Evolutionary conservation across 164 flowering plant genomes (phyloP).

Genomic region (Magnolia sinica): DNA sequence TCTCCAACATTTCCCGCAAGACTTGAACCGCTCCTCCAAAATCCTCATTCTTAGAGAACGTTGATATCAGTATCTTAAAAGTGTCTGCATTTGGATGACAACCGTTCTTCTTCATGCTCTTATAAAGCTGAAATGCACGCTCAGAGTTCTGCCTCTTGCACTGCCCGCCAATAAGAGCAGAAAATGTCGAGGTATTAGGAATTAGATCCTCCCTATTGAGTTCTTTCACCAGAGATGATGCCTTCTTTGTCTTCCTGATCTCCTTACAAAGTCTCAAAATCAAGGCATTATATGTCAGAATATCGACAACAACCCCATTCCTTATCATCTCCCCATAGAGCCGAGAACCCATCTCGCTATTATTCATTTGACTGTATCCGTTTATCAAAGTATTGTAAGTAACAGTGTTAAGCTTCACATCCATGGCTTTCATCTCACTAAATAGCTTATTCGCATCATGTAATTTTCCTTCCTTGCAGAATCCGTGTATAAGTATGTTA

Average conservation of each 20-base stretch:
- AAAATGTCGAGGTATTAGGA: slow-evolving; percentile 77
- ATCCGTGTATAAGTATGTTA: slow-evolving; percentile 68
- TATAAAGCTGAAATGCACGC: slow-evolving; percentile 64
- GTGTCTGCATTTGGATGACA: slow-evolving; percentile 56
- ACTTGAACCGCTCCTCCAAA: slow-evolving; percentile 65
- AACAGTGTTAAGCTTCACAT: slow-evolving; percentile 52
- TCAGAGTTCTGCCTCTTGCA: slow-evolving; percentile 64
- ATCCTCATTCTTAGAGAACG: slow-evolving; percentile 65
- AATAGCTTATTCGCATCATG: slow-evolving; percentile 62
- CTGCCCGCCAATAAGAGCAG: slow-evolving; percentile 77
- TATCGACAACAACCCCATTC: slow-evolving; percentile 54
- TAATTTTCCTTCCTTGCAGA: slow-evolving; percentile 71
- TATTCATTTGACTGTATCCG: slow-evolving; percentile 55
- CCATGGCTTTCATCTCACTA: slow-evolving; percentile 59
- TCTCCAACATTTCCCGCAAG: slow-evolving; percentile 56
- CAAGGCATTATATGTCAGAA: slow-evolving; percentile 78
- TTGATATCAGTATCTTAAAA: slow-evolving; percentile 47
- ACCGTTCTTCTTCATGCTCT: slow-evolving; percentile 69
- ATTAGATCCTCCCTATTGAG: slow-evolving; percentile 56
- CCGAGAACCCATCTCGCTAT: slow-evolving; percentile 54
- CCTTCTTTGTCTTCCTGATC: slow-evolving; percentile 87
- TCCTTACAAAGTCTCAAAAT: slow-evolving; percentile 72
- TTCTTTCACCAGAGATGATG: slow-evolving; percentile 64
- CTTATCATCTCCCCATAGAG: slow-evolving; percentile 69
- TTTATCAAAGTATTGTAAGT: slow-evolving; percentile 78